A percentile compares a stretch with the other conserved stretches of the same genome.
Conservation (phyloP, 192 early-diverging fungal species). For the Diversispora epigaea region DNA sequence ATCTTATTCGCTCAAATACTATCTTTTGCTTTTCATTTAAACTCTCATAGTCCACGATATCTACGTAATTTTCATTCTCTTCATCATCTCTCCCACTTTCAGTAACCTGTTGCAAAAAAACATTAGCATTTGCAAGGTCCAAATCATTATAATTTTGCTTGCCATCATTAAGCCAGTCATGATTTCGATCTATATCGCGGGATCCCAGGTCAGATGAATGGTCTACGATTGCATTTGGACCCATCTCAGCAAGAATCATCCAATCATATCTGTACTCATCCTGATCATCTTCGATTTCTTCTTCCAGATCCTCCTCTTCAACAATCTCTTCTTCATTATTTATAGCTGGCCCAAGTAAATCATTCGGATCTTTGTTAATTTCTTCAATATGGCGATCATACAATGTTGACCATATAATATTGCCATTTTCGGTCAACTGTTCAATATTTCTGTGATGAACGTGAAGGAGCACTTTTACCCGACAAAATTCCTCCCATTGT, state of each 20-base stretch:
- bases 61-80: neutral
- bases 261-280: neutral
- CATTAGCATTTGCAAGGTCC: neutral
- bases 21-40: neutral
- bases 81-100: neutral
- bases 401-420: neutral
- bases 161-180: neutral
- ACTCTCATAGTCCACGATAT: neutral
- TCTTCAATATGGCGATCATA: slow-evolving; percentile 20
- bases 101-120: neutral
- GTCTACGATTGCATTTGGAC: neutral
- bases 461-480: slow-evolving; percentile 5
- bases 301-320: neutral
- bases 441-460: neutral
- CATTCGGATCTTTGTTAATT: neutral
- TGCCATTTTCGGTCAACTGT: neutral
- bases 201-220: neutral
- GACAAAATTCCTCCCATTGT: neutral
- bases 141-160: neutral
- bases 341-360: neutral
- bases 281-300: neutral
- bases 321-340: neutral
- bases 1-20: neutral
- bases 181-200: neutral
- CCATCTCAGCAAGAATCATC: neutral